phyloP scores from a whole-genome alignment of 345 rosid species.

The Laguncularia racemosa region DNA sequence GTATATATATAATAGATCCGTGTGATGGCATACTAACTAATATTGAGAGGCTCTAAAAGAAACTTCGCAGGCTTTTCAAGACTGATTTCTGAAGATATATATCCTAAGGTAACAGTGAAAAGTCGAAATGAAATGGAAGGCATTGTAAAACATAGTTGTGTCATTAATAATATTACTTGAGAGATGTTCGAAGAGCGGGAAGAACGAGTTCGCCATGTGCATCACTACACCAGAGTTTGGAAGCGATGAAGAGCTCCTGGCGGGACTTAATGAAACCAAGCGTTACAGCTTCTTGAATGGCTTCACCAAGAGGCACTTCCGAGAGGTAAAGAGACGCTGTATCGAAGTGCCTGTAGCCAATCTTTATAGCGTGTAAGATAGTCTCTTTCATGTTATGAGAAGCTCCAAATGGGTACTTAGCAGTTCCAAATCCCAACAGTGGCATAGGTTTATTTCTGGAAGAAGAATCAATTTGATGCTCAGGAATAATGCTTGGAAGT shows the following conservation, averaged over 20 bases:
- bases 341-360: slow-evolving; percentile 36
- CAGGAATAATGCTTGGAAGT: too few relatives aligned
- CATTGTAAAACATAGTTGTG: too few relatives aligned
- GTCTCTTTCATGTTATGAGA: slow-evolving; percentile 1
- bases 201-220: slow-evolving; percentile 19
- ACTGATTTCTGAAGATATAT: too few relatives aligned
- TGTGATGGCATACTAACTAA: too few relatives aligned
- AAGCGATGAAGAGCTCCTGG: slow-evolving; percentile 31
- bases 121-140: too few relatives aligned
- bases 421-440: slow-evolving; percentile 12
- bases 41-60: too few relatives aligned
- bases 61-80: not conserved
- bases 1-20: too few relatives aligned
- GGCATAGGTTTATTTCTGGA: too few relatives aligned
- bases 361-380: slow-evolving; percentile 22
- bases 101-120: too few relatives aligned
- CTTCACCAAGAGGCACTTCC: slow-evolving; percentile 28
- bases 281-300: slow-evolving; percentile 25
- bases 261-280: slow-evolving; percentile 22
- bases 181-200: slow-evolving; percentile 16
- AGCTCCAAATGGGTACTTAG: slow-evolving; percentile 10
- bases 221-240: slow-evolving; percentile 32
- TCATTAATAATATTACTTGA: not conserved
- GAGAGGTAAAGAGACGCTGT: slow-evolving; percentile 21
- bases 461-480: too few relatives aligned